Conservation (phyloP, 345 rosid species). For the Sisymbrium altissimum region DNA sequence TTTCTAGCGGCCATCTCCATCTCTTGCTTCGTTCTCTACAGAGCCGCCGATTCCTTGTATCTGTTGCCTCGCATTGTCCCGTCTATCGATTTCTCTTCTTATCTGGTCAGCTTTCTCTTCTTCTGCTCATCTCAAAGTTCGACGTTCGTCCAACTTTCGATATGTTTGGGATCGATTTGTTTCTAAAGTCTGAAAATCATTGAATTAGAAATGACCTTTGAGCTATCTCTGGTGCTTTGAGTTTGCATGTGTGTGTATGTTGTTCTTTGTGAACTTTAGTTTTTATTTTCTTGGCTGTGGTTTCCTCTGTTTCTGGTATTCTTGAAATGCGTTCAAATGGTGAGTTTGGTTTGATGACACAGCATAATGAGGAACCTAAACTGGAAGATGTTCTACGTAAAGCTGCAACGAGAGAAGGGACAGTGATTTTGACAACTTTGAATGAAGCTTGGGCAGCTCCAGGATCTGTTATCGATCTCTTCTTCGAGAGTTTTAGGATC, state of each 20-base stretch:
- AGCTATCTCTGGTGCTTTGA: neutral
- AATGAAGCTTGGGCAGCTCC: conserved; percentile 82
- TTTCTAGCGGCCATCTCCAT: too few relatives aligned
- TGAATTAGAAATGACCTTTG: neutral
- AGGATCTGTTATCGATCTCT: conserved; percentile 58
- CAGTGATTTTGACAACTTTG: conserved; percentile 71
- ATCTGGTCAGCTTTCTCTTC: conserved; percentile 4
- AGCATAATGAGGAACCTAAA: conserved; percentile 33
- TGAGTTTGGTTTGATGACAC: neutral
- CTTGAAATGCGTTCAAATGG: neutral
- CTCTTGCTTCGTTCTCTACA: too few relatives aligned
- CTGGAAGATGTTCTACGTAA: conserved; percentile 52
- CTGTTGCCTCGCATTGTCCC: too few relatives aligned
- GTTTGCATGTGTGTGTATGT: neutral
- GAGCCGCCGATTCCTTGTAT: too few relatives aligned
- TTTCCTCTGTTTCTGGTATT: neutral
- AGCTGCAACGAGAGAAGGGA: conserved; percentile 53
- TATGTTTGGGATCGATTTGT: neutral
- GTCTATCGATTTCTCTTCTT: too few relatives aligned
- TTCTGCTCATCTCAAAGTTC: too few relatives aligned
- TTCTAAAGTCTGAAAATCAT: too few relatives aligned
- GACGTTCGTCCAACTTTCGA: neutral
- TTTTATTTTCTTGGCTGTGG: too few relatives aligned
- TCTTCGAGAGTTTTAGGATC: conserved; percentile 65
- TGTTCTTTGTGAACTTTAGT: neutral